Base-by-base conservation (phyloP, 73 alveolate genomes). In the Paramecium sexaurelia region DNA sequence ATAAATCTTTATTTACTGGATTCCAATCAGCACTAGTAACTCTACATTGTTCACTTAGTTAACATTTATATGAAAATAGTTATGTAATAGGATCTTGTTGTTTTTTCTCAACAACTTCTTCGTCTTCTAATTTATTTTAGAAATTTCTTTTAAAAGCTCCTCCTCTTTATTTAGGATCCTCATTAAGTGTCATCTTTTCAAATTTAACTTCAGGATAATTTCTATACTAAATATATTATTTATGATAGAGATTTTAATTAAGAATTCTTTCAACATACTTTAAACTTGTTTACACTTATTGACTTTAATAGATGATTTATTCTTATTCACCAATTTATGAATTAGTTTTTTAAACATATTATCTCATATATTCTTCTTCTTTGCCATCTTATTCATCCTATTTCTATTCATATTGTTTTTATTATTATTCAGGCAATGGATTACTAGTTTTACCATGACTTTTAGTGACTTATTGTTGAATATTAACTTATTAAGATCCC, bases 21-120 rank as follows among this genome's bases (percentile, higher is more conserved):
- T 98, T 98, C 96, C 99, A 96, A 95, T 98, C 99, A 92, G 98
- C 97, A 89, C 99, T 96, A 71, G 97, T 95, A 26, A 97, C 97
- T 27, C 92, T 93, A 71, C 99, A 92, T 43, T 95, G 93, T 51
- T 96, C 92, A 37, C 97, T 95, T 85, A 95, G 73, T 71, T 94
- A 97, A 78, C 98, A 96, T 69, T 94, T 95, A 92, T 95, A 97
- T 87, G 96, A 94, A 92, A 98, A 96, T 55, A 97, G 87, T 92
- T 93, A 97, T 67, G 94, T 95, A 56, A 98, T 71, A 55, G 95
- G 91, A 43, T 94, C 96, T 61, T 96, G 86, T 86, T 95, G 96
- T 85, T 95, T 94, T 29, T 93, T 97, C 29, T 94, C 96, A 40
- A 89, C 96, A 20, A 96, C 97, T 61, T 61, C 83, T 32, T 96